phyloP scores from a whole-genome alignment of 2,329 filamentous ascomycete genomes.

The Colletotrichum neosansevieriae region DNA sequence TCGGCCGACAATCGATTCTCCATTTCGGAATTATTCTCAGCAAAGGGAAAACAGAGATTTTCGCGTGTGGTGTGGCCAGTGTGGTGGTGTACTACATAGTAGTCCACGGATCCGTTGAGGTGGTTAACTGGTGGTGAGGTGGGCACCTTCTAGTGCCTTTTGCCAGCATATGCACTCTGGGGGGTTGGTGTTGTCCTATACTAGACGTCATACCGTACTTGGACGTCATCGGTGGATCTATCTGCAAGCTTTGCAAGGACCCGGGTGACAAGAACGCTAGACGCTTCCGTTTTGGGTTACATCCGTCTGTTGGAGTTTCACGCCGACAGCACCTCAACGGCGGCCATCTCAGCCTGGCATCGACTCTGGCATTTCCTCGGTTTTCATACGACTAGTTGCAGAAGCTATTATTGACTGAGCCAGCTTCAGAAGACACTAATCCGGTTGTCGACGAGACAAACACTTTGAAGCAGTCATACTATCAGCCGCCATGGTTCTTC shows the following conservation, averaged over 20 bases:
- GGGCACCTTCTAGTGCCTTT: no score
- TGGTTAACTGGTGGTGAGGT: conserved; percentile 34
- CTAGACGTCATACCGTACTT: conserved; percentile 38
- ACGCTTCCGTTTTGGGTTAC: conserved; percentile 34
- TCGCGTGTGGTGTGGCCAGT: conserved; percentile 18
- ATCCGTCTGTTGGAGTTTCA: conserved; percentile 20
- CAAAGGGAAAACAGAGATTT: conserved; percentile 24
- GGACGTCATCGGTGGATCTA: conserved; percentile 38
- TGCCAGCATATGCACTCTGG: conserved; percentile 39
- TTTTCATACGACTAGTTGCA: background rate
- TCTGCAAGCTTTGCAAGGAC: conserved; percentile 32
- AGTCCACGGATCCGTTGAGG: conserved; percentile 26
- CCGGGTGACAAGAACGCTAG: conserved; percentile 15
- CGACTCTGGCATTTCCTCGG: background rate
- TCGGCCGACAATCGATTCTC: conserved; percentile 24
- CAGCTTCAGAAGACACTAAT: background rate
- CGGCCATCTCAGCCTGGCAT: conserved; percentile 1
- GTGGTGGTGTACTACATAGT: background rate
- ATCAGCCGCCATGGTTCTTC: conserved; percentile 5
- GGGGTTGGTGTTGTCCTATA: conserved; percentile 25
- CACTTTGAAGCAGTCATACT: no score
- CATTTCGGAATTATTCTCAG: conserved; percentile 16
- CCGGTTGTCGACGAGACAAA: no score
- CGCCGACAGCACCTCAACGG: conserved; percentile 16
- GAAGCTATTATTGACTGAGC: background rate